Conservation (phyloP, 2,329 filamentous ascomycete genomes). For the Aspergillus piperis region DNA sequence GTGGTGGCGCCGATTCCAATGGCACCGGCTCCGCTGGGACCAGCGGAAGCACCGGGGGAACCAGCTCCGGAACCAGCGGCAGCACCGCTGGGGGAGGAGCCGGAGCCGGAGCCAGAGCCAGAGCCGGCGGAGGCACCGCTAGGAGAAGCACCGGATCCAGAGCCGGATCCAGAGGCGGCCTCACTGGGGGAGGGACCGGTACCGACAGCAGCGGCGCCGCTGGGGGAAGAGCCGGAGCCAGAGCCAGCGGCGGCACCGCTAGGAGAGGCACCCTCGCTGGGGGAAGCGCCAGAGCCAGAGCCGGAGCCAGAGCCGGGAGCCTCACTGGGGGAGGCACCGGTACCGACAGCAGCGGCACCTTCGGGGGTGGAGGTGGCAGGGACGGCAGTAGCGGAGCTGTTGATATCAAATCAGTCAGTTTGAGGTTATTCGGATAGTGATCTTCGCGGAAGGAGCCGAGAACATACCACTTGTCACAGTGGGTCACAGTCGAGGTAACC, state of each 20-base stretch:
- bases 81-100: slow-evolving; percentile 2
- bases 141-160: slow-evolving; percentile 20
- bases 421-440: background rate
- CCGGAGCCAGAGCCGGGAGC: background rate
- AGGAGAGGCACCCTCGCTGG: too few species aligned
- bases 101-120: background rate
- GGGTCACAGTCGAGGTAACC: slow-evolving; percentile 55
- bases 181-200: slow-evolving; percentile 10
- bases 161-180: background rate
- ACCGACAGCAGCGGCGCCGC: slow-evolving; percentile 16
- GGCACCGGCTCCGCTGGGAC: slow-evolving; percentile 2
- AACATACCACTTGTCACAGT: slow-evolving; percentile 45
- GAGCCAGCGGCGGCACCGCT: background rate
- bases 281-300: too few species aligned
- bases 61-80: slow-evolving; percentile 1
- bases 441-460: background rate
- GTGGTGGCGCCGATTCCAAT: slow-evolving; percentile 11
- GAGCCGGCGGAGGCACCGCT: slow-evolving; percentile 13
- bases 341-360: slow-evolving; percentile 15
- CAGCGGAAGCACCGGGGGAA: background rate
- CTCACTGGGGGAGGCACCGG: slow-evolving; percentile 14
- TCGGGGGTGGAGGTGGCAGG: slow-evolving; percentile 25
- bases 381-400: slow-evolving; percentile 26
- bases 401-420: slow-evolving; percentile 11
- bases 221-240: slow-evolving; percentile 20